Evolutionary conservation across 176 grass and related monocot genomes (phyloP), one percentile per base, ranked within the genome.

Genomic region (Typha latifolia): DNA sequence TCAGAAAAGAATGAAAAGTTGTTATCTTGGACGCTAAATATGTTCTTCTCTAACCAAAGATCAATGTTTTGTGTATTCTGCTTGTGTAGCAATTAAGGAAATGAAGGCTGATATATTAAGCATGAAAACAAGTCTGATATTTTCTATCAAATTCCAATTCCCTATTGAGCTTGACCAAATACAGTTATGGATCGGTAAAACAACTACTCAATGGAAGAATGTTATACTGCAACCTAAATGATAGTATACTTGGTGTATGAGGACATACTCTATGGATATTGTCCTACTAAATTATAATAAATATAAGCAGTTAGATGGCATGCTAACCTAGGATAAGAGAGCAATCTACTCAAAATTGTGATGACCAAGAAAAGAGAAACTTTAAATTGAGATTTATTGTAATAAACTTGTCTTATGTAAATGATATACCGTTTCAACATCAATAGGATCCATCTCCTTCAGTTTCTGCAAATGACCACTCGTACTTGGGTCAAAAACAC

Each of bases 361-460:
- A 22, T 21, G 3, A 12, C 49, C 15, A 1, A 20, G 48, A 21
- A 49, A 20, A 23, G 11, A 21, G 1, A 21, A 49, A 20, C 16
- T 48, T 12, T 0, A 49, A 16, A 5, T 12, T 21, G 37, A 16
- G 1, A 43, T 4, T 24, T 26, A 62, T 20, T 6, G 37, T 12
- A 49, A 24, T 16, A 34, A 47, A 56, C 22, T 15, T 52, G 24
- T 32, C 49, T 32, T 63, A 13, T 19, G 71, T 47, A 14, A 62
- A 32, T 77, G 12, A 37, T 77, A 79, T 93, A 99, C 94, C 64
- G 94, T 93, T 84, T 99, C 89, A 69, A 99, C 94, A 85, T 99
- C 94, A 85, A 99, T 90, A 43, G 89, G 94, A 82, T 93, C 85
- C 94, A 99, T 99, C 84, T 93, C 94, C 49, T 93, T 93, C 47